Base-by-base conservation (phyloP, 768 basidiomycete species). In the Pulveroboletus sp. region DNA sequence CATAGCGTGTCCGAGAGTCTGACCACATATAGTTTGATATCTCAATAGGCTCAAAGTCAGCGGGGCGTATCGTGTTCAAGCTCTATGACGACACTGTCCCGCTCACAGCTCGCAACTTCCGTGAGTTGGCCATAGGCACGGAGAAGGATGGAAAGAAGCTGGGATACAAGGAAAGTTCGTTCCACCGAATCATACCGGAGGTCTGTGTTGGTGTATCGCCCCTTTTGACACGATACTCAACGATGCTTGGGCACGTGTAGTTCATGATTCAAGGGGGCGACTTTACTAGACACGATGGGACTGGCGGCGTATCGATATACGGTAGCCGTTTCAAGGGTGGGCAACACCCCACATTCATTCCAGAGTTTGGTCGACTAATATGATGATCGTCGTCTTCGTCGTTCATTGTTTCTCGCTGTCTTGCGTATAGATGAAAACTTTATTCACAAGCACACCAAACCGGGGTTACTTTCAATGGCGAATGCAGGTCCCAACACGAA, bases 181-280 rank as follows among this genome's bases (percentile, higher is more conserved):
- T 93, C 74, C 90, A 93, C 62, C 78, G 84, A 47, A 73, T 88
- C 58, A 87, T 87, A 51, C 85, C 86, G 36, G 65, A 75, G 54
- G 83, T 82, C 40, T 28, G 78, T 44, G 7, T 28, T 41, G 10
- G 15, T 37, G 10, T 33, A 21, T 31, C 28, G 11, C 0, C 7
- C 5, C 3, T 30, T 37, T 26, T 5, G 5, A 42, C 21, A 10
- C 12, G n/a, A 12, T 43, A 43, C 36, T 50, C 26, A 43, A 48
- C 17, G 26, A 2, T 32, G 21, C 17, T 6, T 15, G 17, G 4
- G 39, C 28, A 28, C 21, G n/a, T 54, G 8, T 51, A 79, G 79
- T 89, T 88, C 72, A 92, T 92, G 89, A 67, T 87, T 40, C 90
- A 92, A 66, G 91, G 89, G 24, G 91, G 91, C 24, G 91, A 93